Conservation (phyloP, 805 yeast genomes). For the Nakazawaea anatomiae region DNA sequence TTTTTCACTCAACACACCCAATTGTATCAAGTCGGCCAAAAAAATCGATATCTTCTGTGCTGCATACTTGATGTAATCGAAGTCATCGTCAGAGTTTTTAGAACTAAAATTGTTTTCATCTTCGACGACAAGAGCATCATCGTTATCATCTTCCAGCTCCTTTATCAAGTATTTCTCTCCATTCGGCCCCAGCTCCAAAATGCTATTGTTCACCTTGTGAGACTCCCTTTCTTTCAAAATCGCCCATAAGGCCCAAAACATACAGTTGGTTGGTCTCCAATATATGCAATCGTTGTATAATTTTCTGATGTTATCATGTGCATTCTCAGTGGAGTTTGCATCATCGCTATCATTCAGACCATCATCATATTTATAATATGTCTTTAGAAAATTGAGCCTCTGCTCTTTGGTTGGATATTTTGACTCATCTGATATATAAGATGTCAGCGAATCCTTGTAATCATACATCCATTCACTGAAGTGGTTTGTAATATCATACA, state of each 20-base stretch:
- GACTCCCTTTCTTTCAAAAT: constrained; percentile 52
- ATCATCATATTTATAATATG: constrained; percentile 66
- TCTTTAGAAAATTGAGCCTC: constrained; percentile 61
- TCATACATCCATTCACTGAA: constrained; percentile 97
- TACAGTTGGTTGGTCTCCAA: constrained; percentile 79
- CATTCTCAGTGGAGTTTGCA: constrained; percentile 8
- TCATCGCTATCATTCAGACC: constrained; percentile 19
- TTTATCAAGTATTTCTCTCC: constrained; percentile 40
- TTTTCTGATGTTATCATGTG: constrained; percentile 26
- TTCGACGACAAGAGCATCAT: constrained; percentile 18
- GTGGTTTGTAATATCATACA: constrained; percentile 88
- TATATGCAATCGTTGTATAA: constrained; percentile 58
- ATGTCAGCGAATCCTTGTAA: constrained; percentile 58
- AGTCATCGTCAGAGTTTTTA: constrained; percentile 43
- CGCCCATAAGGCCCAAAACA: constrained; percentile 92
- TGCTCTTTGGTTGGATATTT: constrained; percentile 66
- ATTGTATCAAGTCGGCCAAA: constrained; percentile 65
- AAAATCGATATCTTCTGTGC: constrained; percentile 67
- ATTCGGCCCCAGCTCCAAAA: constrained; percentile 46
- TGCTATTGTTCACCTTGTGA: constrained; percentile 15
- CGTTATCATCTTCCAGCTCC: constrained; percentile 18
- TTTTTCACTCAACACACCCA: constrained; percentile 42
- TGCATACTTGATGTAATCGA: constrained; percentile 74
- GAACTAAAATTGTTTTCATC: constrained; percentile 19
- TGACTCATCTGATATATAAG: constrained; percentile 47